phyloP scores from a whole-genome alignment of 208 protist genomes.

The Crithidia mellificae region DNA sequence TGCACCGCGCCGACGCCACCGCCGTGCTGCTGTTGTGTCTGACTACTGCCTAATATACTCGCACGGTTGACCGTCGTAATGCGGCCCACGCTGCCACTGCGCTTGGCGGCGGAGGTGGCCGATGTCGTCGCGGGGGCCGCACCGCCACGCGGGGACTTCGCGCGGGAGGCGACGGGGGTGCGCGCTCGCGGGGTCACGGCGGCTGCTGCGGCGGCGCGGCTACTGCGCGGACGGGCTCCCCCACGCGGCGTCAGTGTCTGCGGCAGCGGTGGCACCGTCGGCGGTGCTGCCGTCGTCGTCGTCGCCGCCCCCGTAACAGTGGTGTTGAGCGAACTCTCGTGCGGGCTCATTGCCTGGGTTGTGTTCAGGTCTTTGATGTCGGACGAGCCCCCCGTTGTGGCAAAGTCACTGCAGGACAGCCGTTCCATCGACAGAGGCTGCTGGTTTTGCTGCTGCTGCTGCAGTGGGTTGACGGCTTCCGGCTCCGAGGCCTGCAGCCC shows the following conservation, averaged over 20 bases:
- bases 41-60: conserved; percentile 25
- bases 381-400: neutral
- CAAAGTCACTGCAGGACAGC: conserved; percentile 8
- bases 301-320: neutral
- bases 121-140: neutral
- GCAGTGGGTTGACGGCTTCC: neutral
- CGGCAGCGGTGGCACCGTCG: conserved; percentile 1
- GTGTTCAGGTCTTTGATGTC: conserved; percentile 3
- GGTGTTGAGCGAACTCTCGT: neutral
- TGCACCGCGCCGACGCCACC: conserved; percentile 8
- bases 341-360: neutral
- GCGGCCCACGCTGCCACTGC: conserved; percentile 43
- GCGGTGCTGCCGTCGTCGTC: no score
- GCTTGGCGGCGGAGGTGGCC: conserved; percentile 17
- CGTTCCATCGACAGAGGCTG: neutral
- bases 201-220: neutral
- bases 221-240: conserved; percentile 16
- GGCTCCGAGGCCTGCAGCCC: conserved; percentile 12
- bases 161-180: conserved; percentile 10
- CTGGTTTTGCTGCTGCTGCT: neutral
- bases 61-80: conserved; percentile 38
- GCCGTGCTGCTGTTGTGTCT: neutral
- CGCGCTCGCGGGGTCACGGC: conserved; percentile 15
- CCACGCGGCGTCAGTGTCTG: conserved; percentile 7
- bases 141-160: conserved; percentile 16